A percentile compares a stretch with the other conserved stretches of the same genome.
These are phyloP conservation scores for Dendryphion nanum DNA, from an alignment of 2,329 filamentous ascomycete species.

Conservation along the genomic window DNA sequence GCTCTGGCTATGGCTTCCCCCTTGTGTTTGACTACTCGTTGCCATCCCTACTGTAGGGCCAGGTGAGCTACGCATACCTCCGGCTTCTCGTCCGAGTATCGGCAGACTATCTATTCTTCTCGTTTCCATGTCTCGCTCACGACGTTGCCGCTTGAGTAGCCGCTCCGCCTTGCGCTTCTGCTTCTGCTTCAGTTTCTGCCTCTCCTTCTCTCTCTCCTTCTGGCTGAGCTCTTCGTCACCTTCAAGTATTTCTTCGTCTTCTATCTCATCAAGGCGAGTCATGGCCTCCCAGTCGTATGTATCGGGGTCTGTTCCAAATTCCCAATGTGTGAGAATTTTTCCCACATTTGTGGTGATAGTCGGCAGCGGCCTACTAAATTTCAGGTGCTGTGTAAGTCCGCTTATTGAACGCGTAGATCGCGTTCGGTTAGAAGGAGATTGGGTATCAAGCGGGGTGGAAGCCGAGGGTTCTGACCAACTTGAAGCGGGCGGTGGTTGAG, in stretches of 20 bases:
- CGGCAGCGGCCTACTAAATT: constrained; percentile 26
- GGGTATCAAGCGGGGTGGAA: too few species aligned
- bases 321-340: constrained; percentile 45
- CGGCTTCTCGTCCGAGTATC: constrained; percentile 1
- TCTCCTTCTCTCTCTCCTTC: constrained; percentile 37
- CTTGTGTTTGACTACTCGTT: constrained; percentile 23
- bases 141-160: constrained; percentile 33
- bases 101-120: constrained; percentile 21
- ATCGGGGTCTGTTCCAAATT: constrained; percentile 34
- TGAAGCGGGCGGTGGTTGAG: too few species aligned
- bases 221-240: constrained; percentile 25
- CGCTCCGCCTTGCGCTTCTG: constrained; percentile 35
- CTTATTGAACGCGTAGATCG: too few species aligned
- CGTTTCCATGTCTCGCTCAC: constrained; percentile 34
- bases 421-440: too few species aligned
- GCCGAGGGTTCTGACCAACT: too few species aligned
- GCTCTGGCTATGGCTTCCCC: constrained; percentile 13
- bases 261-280: constrained; percentile 25
- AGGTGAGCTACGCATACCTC: constrained; percentile 24
- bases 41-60: constrained; percentile 13
- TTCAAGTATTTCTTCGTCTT: constrained; percentile 25
- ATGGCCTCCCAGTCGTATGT: constrained; percentile 43
- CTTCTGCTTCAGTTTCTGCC: too few species aligned
- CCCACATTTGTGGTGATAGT: constrained; percentile 31
- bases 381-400: constrained; percentile 39